Conservation (phyloP, 768 basidiomycete species). For the Suillus decipiens region DNA sequence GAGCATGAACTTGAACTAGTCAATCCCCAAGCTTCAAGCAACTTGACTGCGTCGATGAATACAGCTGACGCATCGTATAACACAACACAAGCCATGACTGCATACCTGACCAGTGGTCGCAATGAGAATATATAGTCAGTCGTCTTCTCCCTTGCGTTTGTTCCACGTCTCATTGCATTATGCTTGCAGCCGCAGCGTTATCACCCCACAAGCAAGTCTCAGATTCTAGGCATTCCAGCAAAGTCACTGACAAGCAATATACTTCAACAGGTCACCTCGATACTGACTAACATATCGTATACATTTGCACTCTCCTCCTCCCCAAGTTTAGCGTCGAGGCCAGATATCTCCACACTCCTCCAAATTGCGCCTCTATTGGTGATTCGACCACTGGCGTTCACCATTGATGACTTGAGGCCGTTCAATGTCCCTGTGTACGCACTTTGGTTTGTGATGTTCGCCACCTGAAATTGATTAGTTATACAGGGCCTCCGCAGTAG, state of each 20-base stretch:
- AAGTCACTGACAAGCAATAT: neutral
- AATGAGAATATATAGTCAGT: slow-evolving; percentile 63
- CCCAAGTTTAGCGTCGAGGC: slow-evolving; percentile 23
- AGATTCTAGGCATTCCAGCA: slow-evolving; percentile 11
- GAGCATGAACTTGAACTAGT: slow-evolving; percentile 28
- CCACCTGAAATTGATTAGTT: neutral
- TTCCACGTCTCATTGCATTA: neutral
- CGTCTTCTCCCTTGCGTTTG: neutral
- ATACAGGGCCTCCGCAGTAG: slow-evolving; percentile 50
- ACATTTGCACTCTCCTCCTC: slow-evolving; percentile 37
- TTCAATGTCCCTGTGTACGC: slow-evolving; percentile 61
- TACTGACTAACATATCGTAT: slow-evolving; percentile 41
- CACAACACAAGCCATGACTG: slow-evolving; percentile 49
- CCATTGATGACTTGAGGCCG: slow-evolving; percentile 50
- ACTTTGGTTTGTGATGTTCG: slow-evolving; percentile 5
- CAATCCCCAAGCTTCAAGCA: slow-evolving; percentile 41
- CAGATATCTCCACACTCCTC: slow-evolving; percentile 40
- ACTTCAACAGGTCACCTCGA: slow-evolving; percentile 25
- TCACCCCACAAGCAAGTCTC: slow-evolving; percentile 14
- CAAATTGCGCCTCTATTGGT: slow-evolving; percentile 51
- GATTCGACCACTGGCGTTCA: slow-evolving; percentile 49
- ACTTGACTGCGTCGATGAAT: slow-evolving; percentile 39
- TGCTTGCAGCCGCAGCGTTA: slow-evolving; percentile 20
- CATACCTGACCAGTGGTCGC: slow-evolving; percentile 49
- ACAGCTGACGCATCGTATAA: slow-evolving; percentile 47